Evolutionary conservation across 257 asterid genomes (phyloP), one percentile per base, ranked within the genome.

Genomic region (Schizonepeta tenuifolia): DNA sequence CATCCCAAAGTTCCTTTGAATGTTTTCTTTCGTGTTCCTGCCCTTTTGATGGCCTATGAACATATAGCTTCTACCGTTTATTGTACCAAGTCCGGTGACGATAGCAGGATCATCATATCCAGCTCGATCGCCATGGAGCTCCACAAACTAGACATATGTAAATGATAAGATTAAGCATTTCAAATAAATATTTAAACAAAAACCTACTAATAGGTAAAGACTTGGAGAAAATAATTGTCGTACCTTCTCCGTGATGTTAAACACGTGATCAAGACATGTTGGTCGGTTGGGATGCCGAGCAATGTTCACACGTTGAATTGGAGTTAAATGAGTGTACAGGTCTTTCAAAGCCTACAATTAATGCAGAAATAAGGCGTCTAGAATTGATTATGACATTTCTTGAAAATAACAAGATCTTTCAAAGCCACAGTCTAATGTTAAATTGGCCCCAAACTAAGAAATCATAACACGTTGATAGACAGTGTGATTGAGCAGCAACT

Each of bases 21-120:
- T 90, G 78, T 90, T 92, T 85, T 92, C 98, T 80, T 92, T 92
- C 26, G 97, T 86, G 73, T 92, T 88, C 71, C 98, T 82, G 40
- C 98, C 98, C 79, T 92, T 92, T 58, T 92, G 98, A 50, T 92
- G 97, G 77, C 98, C 98, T 74, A 92, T 88, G 83, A 92, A 88
- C 97, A 92, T 90, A 83, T 87, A 92, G 73, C 88, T 73, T 83
- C 79, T 83, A 63, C 98, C 98, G 77, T 90, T 81, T 69, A 92
- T 92, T 6, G 94, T 79, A 61, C 98, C 98, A 79, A 92, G 84
- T 72, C 98, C 98, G 59, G 93, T 87, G 61, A 92, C 96, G 55
- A 92, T 35, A 63, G 98, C 97, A 24, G 98, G 98, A 79, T 92
- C 98, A 60, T 92, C 98, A 61, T 92, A 92, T 75, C 98, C 98